A percentile compares a stretch with the other conserved stretches of the same genome.
phyloP scores from a whole-genome alignment of 371 early-diverging fungal species.

The Parasitella parasitica region DNA sequence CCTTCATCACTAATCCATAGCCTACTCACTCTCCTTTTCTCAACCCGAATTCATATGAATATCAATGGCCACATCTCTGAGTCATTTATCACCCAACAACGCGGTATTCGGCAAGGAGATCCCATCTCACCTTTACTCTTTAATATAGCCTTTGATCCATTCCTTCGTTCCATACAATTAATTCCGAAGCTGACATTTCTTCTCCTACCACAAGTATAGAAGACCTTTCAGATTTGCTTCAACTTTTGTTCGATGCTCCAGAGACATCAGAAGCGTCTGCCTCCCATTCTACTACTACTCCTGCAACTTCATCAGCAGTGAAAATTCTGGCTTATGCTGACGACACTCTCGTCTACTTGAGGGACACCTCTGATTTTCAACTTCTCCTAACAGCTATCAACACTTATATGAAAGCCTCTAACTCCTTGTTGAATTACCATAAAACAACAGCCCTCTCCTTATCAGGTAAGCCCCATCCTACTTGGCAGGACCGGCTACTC shows the following conservation, averaged over 20 bases:
- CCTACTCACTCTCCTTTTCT: conserved; percentile 10
- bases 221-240: too few species aligned
- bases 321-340: conserved; percentile 18
- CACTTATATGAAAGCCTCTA: neutral
- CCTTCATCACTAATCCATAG: neutral
- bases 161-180: conserved; percentile 4
- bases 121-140: conserved; percentile 20
- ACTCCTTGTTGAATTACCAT: neutral
- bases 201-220: too few species aligned
- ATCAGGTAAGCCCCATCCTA: neutral
- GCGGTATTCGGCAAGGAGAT: conserved; percentile 21
- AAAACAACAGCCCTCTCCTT: conserved; percentile 8
- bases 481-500: neutral
- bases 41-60: conserved; percentile 5
- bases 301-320: neutral
- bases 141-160: conserved; percentile 21
- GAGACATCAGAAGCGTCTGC: neutral
- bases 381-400: neutral
- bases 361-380: neutral
- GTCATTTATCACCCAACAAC: neutral
- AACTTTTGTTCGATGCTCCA: too few species aligned
- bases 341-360: conserved; percentile 8
- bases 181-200: neutral
- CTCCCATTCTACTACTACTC: neutral
- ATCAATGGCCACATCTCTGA: conserved; percentile 12